Conservation (phyloP, 2,329 filamentous ascomycete species). For the Corynespora cassiicola region DNA sequence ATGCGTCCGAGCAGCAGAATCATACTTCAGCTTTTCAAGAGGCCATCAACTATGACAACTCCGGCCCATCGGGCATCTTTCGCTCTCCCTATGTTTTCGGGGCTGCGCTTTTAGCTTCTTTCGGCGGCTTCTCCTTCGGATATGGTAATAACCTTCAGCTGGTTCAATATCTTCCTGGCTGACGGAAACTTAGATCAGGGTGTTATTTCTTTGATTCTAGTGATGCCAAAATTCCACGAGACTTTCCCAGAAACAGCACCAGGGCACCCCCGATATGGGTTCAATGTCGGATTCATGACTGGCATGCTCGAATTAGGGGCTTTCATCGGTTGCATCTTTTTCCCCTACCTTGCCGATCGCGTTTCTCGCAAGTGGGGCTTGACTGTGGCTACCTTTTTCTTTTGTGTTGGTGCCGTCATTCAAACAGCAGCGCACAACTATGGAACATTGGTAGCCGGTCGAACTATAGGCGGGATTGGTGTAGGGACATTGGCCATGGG, state of each 20-base stretch:
- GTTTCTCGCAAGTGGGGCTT: constrained; percentile 54
- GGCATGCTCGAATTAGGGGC: constrained; percentile 53
- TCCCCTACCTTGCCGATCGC: constrained; percentile 49
- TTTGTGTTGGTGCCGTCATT: constrained; percentile 53
- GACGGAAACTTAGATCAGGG: too few species aligned
- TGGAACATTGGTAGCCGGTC: constrained; percentile 35
- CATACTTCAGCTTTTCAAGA: too few species aligned
- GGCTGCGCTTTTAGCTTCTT: constrained; percentile 28
- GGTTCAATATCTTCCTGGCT: background rate
- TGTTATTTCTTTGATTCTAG: constrained; percentile 49
- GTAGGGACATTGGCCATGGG: constrained; percentile 40
- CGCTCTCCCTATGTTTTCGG: constrained; percentile 51
- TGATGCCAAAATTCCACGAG: constrained; percentile 53
- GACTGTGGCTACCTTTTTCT: constrained; percentile 47
- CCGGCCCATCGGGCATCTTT: constrained; percentile 39
- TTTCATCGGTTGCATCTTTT: constrained; percentile 44
- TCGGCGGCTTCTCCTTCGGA: constrained; percentile 50
- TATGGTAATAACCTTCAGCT: too few species aligned
- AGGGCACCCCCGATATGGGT: constrained; percentile 41
- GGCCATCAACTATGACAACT: too few species aligned
- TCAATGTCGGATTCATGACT: constrained; percentile 48
- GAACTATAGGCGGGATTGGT: constrained; percentile 38
- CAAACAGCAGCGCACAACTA: constrained; percentile 37
- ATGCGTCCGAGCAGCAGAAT: too few species aligned
- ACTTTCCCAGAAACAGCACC: constrained; percentile 42